A percentile compares a stretch with the other conserved stretches of the same genome.
phyloP scores from a whole-genome alignment of 208 protist species.

The Polymyxa betae region DNA sequence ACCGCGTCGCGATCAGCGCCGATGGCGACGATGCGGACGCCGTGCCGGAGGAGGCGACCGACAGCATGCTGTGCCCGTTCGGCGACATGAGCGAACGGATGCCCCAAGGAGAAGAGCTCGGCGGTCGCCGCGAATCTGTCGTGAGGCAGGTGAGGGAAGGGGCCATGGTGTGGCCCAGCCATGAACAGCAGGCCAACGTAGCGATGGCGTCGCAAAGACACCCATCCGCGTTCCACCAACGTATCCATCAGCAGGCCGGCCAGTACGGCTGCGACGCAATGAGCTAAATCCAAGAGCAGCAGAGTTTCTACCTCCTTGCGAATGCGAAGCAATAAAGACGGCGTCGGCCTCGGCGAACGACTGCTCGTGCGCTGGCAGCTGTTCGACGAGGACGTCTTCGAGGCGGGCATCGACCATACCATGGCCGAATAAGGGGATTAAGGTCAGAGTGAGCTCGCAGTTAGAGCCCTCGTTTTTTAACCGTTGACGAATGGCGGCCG shows the following conservation, averaged over 20 bases:
- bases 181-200: neutral
- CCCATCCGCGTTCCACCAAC: neutral
- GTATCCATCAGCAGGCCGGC: neutral
- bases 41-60: neutral
- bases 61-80: neutral
- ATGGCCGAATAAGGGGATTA: neutral
- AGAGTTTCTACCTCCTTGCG: neutral
- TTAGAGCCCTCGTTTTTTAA: neutral
- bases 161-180: slow-evolving; percentile 19
- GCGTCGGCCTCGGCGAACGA: neutral
- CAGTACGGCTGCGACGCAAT: neutral
- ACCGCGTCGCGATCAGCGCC: neutral
- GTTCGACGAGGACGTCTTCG: neutral
- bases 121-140: slow-evolving; percentile 15
- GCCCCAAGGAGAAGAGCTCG: slow-evolving; percentile 27
- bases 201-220: neutral
- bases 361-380: neutral
- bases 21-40: slow-evolving; percentile 17
- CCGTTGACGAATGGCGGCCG: neutral
- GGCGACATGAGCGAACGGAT: neutral
- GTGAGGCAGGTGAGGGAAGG: neutral
- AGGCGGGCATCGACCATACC: neutral
- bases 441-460: neutral
- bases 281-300: neutral
- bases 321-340: neutral